phyloP scores from a whole-genome alignment of 1,139 yeast genomes.

The Kurtzmaniella quercitrusa region DNA sequence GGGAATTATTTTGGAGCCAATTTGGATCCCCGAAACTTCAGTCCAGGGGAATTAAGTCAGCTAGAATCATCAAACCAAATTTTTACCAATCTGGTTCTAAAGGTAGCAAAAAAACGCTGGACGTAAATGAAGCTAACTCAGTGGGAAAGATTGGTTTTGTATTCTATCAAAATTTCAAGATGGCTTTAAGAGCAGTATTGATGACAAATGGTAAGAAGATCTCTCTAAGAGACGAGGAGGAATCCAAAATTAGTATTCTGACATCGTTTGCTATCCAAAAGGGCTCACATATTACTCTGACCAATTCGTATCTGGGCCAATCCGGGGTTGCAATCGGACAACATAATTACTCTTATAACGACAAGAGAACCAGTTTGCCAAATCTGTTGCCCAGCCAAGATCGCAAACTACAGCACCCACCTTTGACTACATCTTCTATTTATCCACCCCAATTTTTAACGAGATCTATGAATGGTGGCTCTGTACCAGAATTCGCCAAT shows the following conservation, averaged over 20 bases:
- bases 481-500: slow-evolving; percentile 2
- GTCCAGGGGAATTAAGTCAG: slow-evolving; percentile 28
- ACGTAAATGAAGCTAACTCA: slow-evolving; percentile 20
- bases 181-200: slow-evolving; percentile 39
- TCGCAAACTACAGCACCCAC: neutral
- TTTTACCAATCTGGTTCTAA: slow-evolving; percentile 22
- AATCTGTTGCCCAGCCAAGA: slow-evolving; percentile 3
- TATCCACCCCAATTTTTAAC: slow-evolving; percentile 1
- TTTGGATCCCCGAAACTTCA: slow-evolving; percentile 24
- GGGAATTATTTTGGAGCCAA: slow-evolving; percentile 40
- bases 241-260: slow-evolving; percentile 27
- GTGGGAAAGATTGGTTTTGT: slow-evolving; percentile 43
- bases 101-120: slow-evolving; percentile 23
- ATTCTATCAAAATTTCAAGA: slow-evolving; percentile 33
- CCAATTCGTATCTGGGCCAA: slow-evolving; percentile 6
- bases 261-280: slow-evolving; percentile 43
- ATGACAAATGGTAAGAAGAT: slow-evolving; percentile 33
- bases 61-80: slow-evolving; percentile 43
- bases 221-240: slow-evolving; percentile 8
- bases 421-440: neutral
- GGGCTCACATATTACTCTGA: slow-evolving; percentile 6
- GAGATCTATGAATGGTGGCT: neutral
- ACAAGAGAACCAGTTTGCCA: slow-evolving; percentile 12
- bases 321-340: neutral
- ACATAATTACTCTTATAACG: slow-evolving; percentile 2